These are phyloP conservation scores for Pseudocercospora macadamiae DNA, from an alignment of 2,329 filamentous ascomycete species.

Conservation along the genomic window DNA sequence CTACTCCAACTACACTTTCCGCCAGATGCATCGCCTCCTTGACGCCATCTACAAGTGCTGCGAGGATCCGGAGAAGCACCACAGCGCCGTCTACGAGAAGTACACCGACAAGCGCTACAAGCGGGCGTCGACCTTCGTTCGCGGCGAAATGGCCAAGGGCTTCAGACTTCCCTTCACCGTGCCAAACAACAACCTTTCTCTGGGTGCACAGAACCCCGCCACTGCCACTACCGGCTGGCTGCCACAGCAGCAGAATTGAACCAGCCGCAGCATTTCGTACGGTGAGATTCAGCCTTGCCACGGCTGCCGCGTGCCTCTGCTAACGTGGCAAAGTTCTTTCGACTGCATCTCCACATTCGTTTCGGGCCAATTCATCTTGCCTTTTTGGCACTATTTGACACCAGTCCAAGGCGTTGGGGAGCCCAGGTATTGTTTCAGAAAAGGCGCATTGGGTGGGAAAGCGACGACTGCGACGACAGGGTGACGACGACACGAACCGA, in stretches of 20 bases:
- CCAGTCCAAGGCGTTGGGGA: constrained; percentile 20
- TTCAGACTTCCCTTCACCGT: constrained; percentile 53
- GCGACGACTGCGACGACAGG: constrained; percentile 28
- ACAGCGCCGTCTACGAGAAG: constrained; percentile 86
- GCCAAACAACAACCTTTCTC: constrained; percentile 15
- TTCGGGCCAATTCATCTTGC: constrained; percentile 18
- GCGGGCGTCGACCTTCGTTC: constrained; percentile 77
- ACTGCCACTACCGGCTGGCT: constrained; percentile 20
- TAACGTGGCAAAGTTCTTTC: constrained; percentile 17
- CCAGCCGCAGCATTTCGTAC: constrained; percentile 8
- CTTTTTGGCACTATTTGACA: constrained; percentile 18
- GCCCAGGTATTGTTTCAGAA: constrained; percentile 16
- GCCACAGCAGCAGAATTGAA: constrained; percentile 14
- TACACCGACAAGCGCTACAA: constrained; percentile 88
- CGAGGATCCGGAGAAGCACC: constrained; percentile 77
- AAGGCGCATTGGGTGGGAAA: constrained; percentile 25
- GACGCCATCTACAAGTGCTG: constrained; percentile 85
- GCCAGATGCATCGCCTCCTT: constrained; percentile 77
- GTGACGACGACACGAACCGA: constrained; percentile 30
- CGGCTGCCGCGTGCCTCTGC: background rate
- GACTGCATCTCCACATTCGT: constrained; percentile 22
- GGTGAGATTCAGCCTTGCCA: constrained; percentile 2
- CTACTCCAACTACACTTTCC: constrained; percentile 91
- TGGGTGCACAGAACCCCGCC: constrained; percentile 24
- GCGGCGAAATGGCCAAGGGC: constrained; percentile 68